These are phyloP conservation scores for Pythium utonaiense DNA, from an alignment of 352 stramenopile genomes.

Conservation along the genomic window DNA sequence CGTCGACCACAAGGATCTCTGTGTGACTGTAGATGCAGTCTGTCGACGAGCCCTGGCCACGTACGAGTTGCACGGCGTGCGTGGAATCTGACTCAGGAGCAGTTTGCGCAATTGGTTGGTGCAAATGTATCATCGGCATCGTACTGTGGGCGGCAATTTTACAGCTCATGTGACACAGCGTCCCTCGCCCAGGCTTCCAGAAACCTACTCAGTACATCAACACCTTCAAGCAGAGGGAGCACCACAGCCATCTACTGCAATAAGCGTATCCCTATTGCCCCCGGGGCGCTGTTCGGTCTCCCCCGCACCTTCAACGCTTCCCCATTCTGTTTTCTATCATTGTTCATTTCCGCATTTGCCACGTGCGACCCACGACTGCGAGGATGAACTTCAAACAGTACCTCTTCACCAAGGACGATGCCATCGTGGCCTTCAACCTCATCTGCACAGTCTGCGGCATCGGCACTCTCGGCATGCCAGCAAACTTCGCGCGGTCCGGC, in stretches of 20 bases:
- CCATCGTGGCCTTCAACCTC: conserved; percentile 33
- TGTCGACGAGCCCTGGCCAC: not conserved
- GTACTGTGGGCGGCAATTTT: not conserved
- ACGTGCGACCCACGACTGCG: not conserved
- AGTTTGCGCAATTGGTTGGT: conserved; percentile 1
- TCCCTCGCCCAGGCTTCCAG: not conserved
- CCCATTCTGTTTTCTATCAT: not conserved
- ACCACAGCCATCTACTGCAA: not conserved
- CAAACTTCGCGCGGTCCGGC: conserved; percentile 63
- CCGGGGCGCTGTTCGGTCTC: not conserved
- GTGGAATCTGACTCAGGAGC: not conserved
- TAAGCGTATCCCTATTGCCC: not conserved
- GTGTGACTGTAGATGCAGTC: not conserved
- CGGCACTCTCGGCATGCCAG: conserved; percentile 65
- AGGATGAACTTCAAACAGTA: conserved; percentile 12
- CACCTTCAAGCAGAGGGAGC: not conserved
- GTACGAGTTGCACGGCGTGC: not conserved
- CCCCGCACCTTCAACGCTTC: not conserved
- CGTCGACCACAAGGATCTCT: too few relatives aligned
- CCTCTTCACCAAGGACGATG: conserved; percentile 26
- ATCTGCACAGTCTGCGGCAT: conserved; percentile 69
- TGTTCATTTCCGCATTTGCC: not conserved
- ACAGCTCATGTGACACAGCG: not conserved
- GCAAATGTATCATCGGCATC: not conserved
- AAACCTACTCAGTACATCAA: not conserved